Evolutionary conservation across 179 eudicot genomes (phyloP), one percentile per base, ranked within the genome.

Genomic region (Monotropa hypopitys): DNA sequence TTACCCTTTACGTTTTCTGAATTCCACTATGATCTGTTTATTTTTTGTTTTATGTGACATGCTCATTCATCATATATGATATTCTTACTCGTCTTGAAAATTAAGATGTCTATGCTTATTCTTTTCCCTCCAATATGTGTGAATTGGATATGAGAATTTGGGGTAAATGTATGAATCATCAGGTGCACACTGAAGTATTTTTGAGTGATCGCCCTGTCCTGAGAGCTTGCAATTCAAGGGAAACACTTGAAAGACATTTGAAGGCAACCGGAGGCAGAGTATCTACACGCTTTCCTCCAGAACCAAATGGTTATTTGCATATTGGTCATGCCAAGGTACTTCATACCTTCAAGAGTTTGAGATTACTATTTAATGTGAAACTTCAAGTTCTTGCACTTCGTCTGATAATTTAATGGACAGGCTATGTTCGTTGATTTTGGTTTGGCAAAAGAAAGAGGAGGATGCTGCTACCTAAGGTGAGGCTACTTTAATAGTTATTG

Each of bases 361-460:
- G 59, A 20, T 76, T 67, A 49, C 79, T 35, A 35, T 65, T 28
- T 21, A 53, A 21, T 66, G 3, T 65, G 73, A 50, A 16, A 50
- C 33, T 65, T 66, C 43, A 20, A 21, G 78, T 30, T 30, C 40
- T 40, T 47, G n/a, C 32, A 18, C 65, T 66, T 80, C 57, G 59
- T 66, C 49, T 62, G 26, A 10, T 75, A 84, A 73, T 80, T 82
- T n/a, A 82, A 75, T 87, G 81, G 84, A 26, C 80, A 95, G 99
- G 99, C 99, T 42, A 95, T 93, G 97, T 95, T 93, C 85, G 85
- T 93, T 80, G 92, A 95, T 84, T 95, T 95, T 87, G 99, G 97
- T 73, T 84, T 95, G 81, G 99, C 99, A 45, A 93, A 93, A 83
- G 99, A 95, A 77, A 84, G 93, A 84, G 91, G 84, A 75, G 99